Evolutionary conservation across 306 rosid species (phyloP).

Genomic region (Cicer chorassanicum): DNA sequence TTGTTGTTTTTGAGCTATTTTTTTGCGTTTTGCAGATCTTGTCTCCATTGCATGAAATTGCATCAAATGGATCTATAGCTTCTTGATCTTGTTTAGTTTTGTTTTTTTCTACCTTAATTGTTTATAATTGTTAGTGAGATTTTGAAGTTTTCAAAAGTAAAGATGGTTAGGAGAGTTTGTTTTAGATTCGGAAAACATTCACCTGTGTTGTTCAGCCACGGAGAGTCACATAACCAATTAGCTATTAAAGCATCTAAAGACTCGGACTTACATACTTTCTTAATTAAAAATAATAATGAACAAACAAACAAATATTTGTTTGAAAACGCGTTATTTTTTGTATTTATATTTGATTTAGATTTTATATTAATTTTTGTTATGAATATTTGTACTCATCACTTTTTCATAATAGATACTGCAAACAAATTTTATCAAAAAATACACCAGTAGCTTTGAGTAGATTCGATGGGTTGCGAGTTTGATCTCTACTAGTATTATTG

Average conservation of each 20-base stretch:
- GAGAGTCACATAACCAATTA: constrained; percentile 22
- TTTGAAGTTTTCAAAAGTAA: constrained; percentile 64
- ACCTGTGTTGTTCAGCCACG: not conserved
- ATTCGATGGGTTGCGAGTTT: too few relatives aligned
- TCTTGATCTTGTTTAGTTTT: not conserved
- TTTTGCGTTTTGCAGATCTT: constrained; percentile 62
- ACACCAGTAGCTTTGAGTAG: too few relatives aligned
- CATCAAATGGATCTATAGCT: too few relatives aligned
- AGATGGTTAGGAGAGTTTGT: constrained; percentile 55
- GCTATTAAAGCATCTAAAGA: constrained; percentile 35
- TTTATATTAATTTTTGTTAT: too few relatives aligned
- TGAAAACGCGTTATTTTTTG: too few relatives aligned
- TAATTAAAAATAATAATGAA: too few relatives aligned
- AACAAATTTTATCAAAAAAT: too few relatives aligned
- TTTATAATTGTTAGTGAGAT: constrained; percentile 37
- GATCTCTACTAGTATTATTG: too few relatives aligned
- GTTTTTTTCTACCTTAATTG: not conserved
- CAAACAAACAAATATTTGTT: too few relatives aligned
- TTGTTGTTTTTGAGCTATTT: constrained; percentile 21
- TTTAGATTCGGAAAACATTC: constrained; percentile 37
- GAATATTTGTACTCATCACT: too few relatives aligned
- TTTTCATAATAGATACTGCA: too few relatives aligned
- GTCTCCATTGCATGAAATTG: constrained; percentile 62
- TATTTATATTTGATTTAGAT: too few relatives aligned
- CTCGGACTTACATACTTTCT: constrained; percentile 29